Percentiles rank a stretch among this genome's conserved stretches.
Conservation (phyloP, 352 stramenopile genomes). For the Phytophthora cajani region DNA sequence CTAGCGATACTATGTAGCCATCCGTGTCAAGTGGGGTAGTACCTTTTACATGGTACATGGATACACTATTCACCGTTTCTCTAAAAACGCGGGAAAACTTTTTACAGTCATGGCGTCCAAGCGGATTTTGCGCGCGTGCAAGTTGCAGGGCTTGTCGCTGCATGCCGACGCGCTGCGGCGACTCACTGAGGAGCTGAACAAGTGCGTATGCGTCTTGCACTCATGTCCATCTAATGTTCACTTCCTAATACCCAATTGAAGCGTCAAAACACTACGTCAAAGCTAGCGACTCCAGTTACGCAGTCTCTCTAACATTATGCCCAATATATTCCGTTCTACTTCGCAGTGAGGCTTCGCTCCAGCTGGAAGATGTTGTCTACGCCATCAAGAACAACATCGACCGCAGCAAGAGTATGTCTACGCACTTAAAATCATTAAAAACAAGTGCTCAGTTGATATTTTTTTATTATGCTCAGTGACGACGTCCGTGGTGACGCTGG, state of each 20-base stretch:
- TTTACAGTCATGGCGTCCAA: slow-evolving; percentile 64
- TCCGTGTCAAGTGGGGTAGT: slow-evolving; percentile 9
- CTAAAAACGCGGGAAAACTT: slow-evolving; percentile 31
- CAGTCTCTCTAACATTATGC: slow-evolving; percentile 6
- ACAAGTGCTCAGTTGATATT: neutral
- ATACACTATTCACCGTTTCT: slow-evolving; percentile 19
- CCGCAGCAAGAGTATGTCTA: slow-evolving; percentile 79
- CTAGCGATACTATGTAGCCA: slow-evolving; percentile 20
- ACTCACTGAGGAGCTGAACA: slow-evolving; percentile 72
- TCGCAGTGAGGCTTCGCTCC: slow-evolving; percentile 68
- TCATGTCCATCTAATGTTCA: slow-evolving; percentile 9
- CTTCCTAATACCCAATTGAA: slow-evolving; percentile 1
- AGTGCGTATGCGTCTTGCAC: slow-evolving; percentile 41
- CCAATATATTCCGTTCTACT: slow-evolving; percentile 7
- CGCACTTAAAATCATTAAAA: neutral
- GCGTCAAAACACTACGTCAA: slow-evolving; percentile 9
- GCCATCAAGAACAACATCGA: slow-evolving; percentile 92
- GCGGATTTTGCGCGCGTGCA: slow-evolving; percentile 84
- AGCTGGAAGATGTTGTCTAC: slow-evolving; percentile 85
- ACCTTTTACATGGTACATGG: slow-evolving; percentile 24
- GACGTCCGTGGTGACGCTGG: slow-evolving; percentile 83
- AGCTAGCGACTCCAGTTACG: neutral
- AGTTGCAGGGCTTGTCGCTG: slow-evolving; percentile 84
- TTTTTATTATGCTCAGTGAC: slow-evolving; percentile 51
- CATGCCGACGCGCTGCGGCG: slow-evolving; percentile 72